Conservation (phyloP, 2,329 filamentous ascomycete species). For the Cercospora zeae-maydis region DNA sequence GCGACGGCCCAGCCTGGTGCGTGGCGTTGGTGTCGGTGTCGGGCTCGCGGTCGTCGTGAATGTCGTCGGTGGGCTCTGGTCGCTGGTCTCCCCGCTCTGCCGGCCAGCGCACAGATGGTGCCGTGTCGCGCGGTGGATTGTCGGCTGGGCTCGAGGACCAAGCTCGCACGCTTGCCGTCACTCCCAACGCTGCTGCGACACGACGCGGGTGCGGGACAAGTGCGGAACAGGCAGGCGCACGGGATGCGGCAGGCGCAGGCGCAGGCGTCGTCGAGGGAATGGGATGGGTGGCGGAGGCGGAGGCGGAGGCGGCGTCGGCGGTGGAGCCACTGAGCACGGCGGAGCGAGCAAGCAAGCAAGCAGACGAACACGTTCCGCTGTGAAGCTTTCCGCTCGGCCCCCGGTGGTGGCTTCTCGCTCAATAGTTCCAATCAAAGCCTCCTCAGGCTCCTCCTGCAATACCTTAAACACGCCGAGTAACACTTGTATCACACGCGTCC, state of each 20-base stretch:
- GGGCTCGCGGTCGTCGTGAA: background rate
- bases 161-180: background rate
- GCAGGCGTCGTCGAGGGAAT: too few relatives aligned
- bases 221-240: background rate
- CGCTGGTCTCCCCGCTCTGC: background rate
- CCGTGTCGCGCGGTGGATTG: background rate
- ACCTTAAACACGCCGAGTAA: background rate
- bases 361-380: background rate
- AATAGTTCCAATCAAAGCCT: constrained; percentile 8
- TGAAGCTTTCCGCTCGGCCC: constrained; percentile 1
- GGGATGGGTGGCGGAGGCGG: background rate
- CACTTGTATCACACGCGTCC: constrained; percentile 3
- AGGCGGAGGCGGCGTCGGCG: background rate
- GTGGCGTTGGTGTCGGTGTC: background rate
- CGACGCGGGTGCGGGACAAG: background rate
- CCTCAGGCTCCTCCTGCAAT: constrained; percentile 7
- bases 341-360: background rate
- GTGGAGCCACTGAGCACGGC: background rate
- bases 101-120: constrained; percentile 1
- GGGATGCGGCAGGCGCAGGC: background rate
- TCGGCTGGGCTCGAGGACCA: background rate
- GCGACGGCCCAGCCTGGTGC: background rate
- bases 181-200: background rate
- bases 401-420: background rate
- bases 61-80: background rate